Evolutionary conservation across 768 basidiomycete species (phyloP).

Genomic region (Russula earlei): DNA sequence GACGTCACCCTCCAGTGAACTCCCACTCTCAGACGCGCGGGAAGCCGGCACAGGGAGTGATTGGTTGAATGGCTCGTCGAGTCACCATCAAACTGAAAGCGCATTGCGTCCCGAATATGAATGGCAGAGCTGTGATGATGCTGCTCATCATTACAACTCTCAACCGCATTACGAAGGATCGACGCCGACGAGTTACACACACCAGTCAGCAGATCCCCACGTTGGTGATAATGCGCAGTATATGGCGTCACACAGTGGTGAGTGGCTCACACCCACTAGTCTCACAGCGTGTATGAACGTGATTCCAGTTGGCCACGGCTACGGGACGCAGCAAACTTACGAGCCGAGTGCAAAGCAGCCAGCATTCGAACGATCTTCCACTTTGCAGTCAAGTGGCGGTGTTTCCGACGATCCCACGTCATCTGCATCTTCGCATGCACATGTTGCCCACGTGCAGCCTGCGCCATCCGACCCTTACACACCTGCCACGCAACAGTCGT

Average conservation of each 20-base stretch:
- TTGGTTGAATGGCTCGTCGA: slow-evolving; percentile 3
- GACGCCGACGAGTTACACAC: neutral
- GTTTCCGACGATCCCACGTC: neutral
- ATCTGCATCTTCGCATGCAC: slow-evolving; percentile 1
- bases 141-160: neutral
- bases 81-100: slow-evolving; percentile 2
- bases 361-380: neutral
- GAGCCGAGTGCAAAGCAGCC: neutral
- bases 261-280: neutral
- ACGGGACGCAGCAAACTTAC: slow-evolving; percentile 1
- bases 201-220: neutral
- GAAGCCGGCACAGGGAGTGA: neutral
- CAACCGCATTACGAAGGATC: slow-evolving; percentile 5
- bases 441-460: slow-evolving; percentile 2
- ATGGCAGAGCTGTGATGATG: slow-evolving; percentile 1
- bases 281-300: neutral
- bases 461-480: neutral
- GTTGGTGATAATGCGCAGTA: slow-evolving; percentile 1
- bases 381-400: neutral
- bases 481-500: neutral
- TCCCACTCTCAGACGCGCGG: neutral
- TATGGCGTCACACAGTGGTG: slow-evolving; percentile 8
- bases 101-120: slow-evolving; percentile 1
- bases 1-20: neutral
- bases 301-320: neutral